Percentiles rank a stretch among this genome's conserved stretches.
phyloP scores from a whole-genome alignment of 495 filamentous ascomycete genomes.

The Aspergillus affinis region DNA sequence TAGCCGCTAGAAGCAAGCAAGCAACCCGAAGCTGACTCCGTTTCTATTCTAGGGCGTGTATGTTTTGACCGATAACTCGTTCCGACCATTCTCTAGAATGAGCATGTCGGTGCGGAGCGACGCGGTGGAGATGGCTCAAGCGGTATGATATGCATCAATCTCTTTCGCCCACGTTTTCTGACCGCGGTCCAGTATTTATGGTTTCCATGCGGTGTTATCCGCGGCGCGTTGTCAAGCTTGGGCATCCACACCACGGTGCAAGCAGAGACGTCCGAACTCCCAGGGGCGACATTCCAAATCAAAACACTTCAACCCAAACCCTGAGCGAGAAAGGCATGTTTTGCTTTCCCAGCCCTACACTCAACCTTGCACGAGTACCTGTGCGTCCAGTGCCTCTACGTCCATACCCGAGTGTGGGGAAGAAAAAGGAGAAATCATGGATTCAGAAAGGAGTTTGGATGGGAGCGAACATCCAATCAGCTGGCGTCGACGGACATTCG shows the following conservation, averaged over 20 bases:
- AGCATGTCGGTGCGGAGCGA: constrained; percentile 70
- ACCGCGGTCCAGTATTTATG: constrained; percentile 69
- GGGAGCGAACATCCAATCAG: neutral
- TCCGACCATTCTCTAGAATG: constrained; percentile 87
- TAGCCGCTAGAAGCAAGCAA: neutral
- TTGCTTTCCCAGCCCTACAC: neutral
- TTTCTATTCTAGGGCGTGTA: constrained; percentile 71
- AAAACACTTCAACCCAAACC: constrained; percentile 70
- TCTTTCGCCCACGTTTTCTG: constrained; percentile 9
- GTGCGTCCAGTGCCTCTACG: neutral
- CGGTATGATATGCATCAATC: constrained; percentile 56
- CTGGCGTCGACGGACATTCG: neutral
- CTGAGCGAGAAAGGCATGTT: constrained; percentile 13
- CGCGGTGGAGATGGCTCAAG: constrained; percentile 71
- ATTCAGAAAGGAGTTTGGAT: neutral
- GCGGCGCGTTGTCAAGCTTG: constrained; percentile 84
- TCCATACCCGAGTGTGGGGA: neutral
- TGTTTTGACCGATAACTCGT: constrained; percentile 90
- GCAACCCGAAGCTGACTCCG: neutral
- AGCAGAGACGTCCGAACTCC: constrained; percentile 81
- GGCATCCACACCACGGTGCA: constrained; percentile 90
- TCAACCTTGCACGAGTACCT: neutral
- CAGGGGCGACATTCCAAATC: constrained; percentile 92
- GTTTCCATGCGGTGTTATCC: constrained; percentile 90
- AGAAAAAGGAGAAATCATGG: neutral